These are phyloP conservation scores for Buxus sempervirens DNA, from an alignment of 164 flowering plant species.

Conservation along the genomic window DNA sequence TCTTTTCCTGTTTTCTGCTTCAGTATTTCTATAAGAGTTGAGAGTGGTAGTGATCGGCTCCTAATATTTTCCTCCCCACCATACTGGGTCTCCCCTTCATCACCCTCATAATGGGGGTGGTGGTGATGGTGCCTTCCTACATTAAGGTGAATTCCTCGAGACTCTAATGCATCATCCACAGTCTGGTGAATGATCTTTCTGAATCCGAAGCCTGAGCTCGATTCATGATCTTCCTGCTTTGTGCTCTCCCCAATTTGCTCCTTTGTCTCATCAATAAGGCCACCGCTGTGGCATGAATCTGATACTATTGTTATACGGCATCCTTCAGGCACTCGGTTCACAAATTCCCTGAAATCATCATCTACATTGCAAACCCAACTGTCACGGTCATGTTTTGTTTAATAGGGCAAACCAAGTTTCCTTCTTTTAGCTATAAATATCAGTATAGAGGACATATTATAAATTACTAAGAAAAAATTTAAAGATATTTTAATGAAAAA, in stretches of 20 bases:
- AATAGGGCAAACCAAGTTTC: too few species aligned
- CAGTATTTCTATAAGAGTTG: conserved; percentile 83
- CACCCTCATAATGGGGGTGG: conserved; percentile 22
- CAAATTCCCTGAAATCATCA: conserved; percentile 86
- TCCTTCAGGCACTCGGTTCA: conserved; percentile 62
- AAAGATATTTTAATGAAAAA: too few species aligned
- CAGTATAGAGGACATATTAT: too few species aligned
- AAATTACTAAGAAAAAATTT: too few species aligned
- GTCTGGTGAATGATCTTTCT: conserved; percentile 49
- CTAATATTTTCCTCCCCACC: conserved; percentile 35
- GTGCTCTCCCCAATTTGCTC: conserved; percentile 96
- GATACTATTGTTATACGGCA: conserved; percentile 76
- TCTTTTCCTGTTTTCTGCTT: conserved; percentile 92
- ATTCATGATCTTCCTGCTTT: conserved; percentile 17
- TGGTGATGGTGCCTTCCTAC: conserved; percentile 24
- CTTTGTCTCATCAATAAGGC: conserved; percentile 73
- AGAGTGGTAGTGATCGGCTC: conserved; percentile 70
- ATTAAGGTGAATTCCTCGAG: conserved; percentile 70
- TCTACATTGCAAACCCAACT: conserved; percentile 36
- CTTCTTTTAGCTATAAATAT: too few species aligned
- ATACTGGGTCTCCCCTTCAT: conserved; percentile 18
- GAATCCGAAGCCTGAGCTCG: conserved; percentile 49
- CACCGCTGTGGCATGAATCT: conserved; percentile 97
- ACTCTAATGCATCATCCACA: conserved; percentile 56
- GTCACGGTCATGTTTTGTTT: too few species aligned